Evolutionary conservation across 1,284 basidiomycete genomes (phyloP).

Genomic region (Leucoagaricus sp.): DNA sequence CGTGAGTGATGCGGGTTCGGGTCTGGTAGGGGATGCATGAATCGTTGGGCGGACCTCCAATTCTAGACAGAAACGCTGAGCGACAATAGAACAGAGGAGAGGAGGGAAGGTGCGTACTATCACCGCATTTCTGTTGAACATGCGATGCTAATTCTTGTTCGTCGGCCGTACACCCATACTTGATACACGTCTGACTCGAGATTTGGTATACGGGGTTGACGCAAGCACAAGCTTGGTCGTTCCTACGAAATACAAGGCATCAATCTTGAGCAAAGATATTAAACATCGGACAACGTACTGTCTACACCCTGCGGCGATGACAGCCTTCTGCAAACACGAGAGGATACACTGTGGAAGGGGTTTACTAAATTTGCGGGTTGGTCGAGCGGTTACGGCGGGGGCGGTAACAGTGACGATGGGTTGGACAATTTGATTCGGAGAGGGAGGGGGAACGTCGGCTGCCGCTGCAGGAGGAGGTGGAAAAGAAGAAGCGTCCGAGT

Average conservation of each 20-base stretch:
- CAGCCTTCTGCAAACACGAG: background rate
- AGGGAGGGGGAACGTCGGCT: too few relatives aligned
- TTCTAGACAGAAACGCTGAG: background rate
- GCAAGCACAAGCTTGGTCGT: background rate
- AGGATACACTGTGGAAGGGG: slow-evolving; percentile 1
- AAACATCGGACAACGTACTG: background rate
- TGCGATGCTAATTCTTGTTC: background rate
- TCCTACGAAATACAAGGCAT: background rate
- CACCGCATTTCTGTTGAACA: background rate
- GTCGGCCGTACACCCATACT: background rate
- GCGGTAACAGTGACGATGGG: background rate
- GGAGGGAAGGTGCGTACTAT: background rate
- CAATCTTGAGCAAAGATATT: background rate
- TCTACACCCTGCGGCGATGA: background rate
- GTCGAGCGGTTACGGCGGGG: background rate
- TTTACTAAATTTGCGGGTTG: background rate
- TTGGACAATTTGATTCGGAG: too few relatives aligned
- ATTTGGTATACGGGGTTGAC: background rate
- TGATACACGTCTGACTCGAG: background rate
- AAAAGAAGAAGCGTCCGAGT: too few relatives aligned
- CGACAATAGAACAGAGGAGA: background rate
- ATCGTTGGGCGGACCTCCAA: background rate
- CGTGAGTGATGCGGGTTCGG: background rate
- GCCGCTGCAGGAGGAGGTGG: too few relatives aligned
- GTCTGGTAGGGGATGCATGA: background rate